A percentile compares a stretch with the other conserved stretches of the same genome.
Conservation (phyloP, 2,329 filamentous ascomycete species). For the Ceratocystis diversiconidia region DNA sequence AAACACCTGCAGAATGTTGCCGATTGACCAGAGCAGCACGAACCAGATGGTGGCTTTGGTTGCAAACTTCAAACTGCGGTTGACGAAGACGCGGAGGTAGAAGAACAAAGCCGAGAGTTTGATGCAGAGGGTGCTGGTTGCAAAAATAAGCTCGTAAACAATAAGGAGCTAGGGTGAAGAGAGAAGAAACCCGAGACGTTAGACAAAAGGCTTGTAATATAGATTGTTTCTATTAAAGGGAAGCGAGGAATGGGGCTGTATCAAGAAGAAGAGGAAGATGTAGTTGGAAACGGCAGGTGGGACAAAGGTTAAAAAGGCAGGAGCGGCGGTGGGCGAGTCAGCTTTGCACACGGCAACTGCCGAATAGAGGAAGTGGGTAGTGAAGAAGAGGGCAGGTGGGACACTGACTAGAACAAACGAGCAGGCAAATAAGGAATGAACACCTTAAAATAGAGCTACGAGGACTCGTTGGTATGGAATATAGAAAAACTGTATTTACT, state of each 20-base stretch:
- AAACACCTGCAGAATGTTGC: slow-evolving; percentile 22
- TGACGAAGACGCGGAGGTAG: slow-evolving; percentile 31
- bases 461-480: background rate
- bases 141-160: slow-evolving; percentile 26
- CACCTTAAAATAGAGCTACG: background rate
- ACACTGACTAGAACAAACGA: background rate
- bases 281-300: background rate
- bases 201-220: too few relatives aligned
- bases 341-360: background rate
- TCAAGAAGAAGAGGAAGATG: background rate
- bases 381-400: background rate
- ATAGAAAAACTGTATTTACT: background rate
- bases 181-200: background rate
- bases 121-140: slow-evolving; percentile 24
- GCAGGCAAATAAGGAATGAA: background rate
- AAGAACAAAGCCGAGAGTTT: slow-evolving; percentile 31
- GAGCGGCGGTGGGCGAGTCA: background rate
- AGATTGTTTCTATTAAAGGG: too few relatives aligned
- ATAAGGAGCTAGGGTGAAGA: slow-evolving; percentile 26
- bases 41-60: slow-evolving; percentile 24
- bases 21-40: slow-evolving; percentile 23
- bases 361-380: background rate
- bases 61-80: slow-evolving; percentile 22
- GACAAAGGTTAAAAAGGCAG: background rate
- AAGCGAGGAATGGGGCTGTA: background rate